Conservation (phyloP, 2,329 filamentous ascomycete genomes). For the Alternaria conjuncta region DNA sequence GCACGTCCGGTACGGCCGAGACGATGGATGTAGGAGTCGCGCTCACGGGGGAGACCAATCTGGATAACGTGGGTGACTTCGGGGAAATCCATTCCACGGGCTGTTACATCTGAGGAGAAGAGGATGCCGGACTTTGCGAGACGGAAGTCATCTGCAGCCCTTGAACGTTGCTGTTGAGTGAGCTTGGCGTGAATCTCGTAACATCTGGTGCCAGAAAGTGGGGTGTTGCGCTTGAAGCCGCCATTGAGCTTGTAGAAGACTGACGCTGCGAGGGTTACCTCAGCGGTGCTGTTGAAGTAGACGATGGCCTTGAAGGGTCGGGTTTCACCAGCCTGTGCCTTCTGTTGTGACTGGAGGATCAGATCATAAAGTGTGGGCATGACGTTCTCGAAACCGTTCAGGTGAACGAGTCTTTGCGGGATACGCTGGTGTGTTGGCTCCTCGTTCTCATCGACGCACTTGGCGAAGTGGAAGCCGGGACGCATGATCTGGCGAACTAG, state of each 20-base stretch:
- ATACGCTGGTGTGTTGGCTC: constrained; percentile 83
- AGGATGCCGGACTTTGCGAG: constrained; percentile 61
- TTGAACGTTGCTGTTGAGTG: constrained; percentile 71
- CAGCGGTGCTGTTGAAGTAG: constrained; percentile 81
- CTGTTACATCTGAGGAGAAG: constrained; percentile 59
- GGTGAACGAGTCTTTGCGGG: constrained; percentile 75
- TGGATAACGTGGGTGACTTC: constrained; percentile 61
- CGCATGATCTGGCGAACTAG: constrained; percentile 82
- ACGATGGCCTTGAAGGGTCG: constrained; percentile 93
- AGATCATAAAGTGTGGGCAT: constrained; percentile 81
- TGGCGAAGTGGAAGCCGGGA: constrained; percentile 83
- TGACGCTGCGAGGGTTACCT: constrained; percentile 69
- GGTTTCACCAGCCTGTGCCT: constrained; percentile 49
- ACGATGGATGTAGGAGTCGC: constrained; percentile 60
- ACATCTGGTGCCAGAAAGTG: constrained; percentile 48
- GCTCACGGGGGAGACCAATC: constrained; percentile 53
- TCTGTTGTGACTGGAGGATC: constrained; percentile 64
- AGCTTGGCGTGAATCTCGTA: constrained; percentile 81
- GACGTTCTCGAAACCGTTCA: constrained; percentile 75
- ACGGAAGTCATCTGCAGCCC: constrained; percentile 75
- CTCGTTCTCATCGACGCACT: constrained; percentile 85
- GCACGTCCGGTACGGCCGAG: constrained; percentile 66
- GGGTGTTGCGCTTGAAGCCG: constrained; percentile 40
- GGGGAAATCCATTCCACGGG: constrained; percentile 61
- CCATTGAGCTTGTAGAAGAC: constrained; percentile 62